Conservation (phyloP, 352 stramenopile species). For the Globisporangium orthogonon region DNA sequence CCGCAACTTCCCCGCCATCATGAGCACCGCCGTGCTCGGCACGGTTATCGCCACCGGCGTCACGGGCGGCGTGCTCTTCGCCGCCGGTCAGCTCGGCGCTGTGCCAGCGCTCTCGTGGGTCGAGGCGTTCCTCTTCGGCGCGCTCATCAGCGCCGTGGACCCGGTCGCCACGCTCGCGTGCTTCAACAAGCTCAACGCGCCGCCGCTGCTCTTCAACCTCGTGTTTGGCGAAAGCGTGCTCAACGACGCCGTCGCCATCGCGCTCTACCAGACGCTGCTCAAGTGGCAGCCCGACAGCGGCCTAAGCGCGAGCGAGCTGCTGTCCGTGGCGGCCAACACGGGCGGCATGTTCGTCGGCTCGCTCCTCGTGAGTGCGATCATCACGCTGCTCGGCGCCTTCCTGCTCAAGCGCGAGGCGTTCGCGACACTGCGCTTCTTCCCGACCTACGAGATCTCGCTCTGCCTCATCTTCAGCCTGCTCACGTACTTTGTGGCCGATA, state of each 20-base stretch:
- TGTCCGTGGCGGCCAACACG: slow-evolving; percentile 61
- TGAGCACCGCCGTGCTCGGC: slow-evolving; percentile 75
- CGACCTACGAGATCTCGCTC: slow-evolving; percentile 83
- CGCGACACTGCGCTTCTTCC: slow-evolving; percentile 66
- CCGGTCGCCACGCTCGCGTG: slow-evolving; percentile 90
- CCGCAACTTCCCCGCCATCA: slow-evolving; percentile 81
- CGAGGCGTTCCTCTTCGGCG: slow-evolving; percentile 90
- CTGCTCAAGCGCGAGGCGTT: slow-evolving; percentile 74
- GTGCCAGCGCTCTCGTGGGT: slow-evolving; percentile 83
- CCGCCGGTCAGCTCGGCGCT: slow-evolving; percentile 46
- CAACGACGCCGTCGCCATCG: slow-evolving; percentile 93
- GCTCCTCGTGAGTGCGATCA: slow-evolving; percentile 53
- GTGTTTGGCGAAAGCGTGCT: slow-evolving; percentile 94
- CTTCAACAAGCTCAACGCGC: slow-evolving; percentile 88
- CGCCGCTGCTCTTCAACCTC: slow-evolving; percentile 91
- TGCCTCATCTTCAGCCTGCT: slow-evolving; percentile 84
- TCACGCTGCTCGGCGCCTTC: slow-evolving; percentile 72
- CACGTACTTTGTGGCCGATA: slow-evolving; percentile 80
- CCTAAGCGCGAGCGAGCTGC: slow-evolving; percentile 52
- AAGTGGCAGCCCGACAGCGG: slow-evolving; percentile 83
- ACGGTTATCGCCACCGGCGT: slow-evolving; percentile 74
- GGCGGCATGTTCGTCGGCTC: slow-evolving; percentile 77
- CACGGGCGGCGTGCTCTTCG: slow-evolving; percentile 66
- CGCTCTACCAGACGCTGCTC: slow-evolving; percentile 89
- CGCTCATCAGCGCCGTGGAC: slow-evolving; percentile 91